Percentiles rank a stretch among this genome's conserved stretches.
Conservation (phyloP, 306 rosid genomes). For the Mucuna pruriens region DNA sequence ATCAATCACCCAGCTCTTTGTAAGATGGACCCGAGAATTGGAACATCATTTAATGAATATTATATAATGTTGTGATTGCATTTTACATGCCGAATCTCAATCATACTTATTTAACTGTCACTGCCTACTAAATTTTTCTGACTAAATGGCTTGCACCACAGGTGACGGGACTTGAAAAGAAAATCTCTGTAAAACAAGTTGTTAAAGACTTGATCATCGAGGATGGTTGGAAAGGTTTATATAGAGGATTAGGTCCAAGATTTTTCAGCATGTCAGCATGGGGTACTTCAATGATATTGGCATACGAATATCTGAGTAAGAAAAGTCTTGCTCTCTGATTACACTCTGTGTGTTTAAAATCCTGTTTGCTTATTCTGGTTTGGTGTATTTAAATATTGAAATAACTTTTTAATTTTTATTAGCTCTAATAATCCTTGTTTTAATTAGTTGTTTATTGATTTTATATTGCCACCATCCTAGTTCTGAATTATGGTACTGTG, state of each 20-base stretch:
- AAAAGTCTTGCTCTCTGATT: conserved; percentile 41
- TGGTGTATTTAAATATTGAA: conserved; percentile 20
- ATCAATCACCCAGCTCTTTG: not conserved
- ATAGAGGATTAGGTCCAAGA: conserved; percentile 94
- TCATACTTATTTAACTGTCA: conserved; percentile 17
- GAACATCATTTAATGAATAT: not conserved
- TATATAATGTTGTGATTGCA: not conserved
- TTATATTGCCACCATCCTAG: not conserved
- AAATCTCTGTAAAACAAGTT: conserved; percentile 72
- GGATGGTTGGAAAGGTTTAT: conserved; percentile 94
- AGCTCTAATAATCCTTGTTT: not conserved
- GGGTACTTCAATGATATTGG: conserved; percentile 95
- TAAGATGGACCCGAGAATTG: not conserved
- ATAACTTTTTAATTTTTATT: not conserved
- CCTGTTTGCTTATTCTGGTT: conserved; percentile 16
- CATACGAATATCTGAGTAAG: conserved; percentile 91
- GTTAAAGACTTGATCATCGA: conserved; percentile 71
- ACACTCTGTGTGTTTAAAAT: not conserved
- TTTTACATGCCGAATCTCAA: not conserved
- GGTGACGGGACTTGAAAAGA: conserved; percentile 78
- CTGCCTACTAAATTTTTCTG: conserved; percentile 22
- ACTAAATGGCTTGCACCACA: conserved; percentile 42
- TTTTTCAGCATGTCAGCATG: conserved; percentile 93
- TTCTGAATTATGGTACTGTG: conserved; percentile 4
- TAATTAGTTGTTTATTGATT: not conserved